Base-by-base conservation (phyloP, 2,329 filamentous ascomycete species). In the Scolecobasidium constrictum region DNA sequence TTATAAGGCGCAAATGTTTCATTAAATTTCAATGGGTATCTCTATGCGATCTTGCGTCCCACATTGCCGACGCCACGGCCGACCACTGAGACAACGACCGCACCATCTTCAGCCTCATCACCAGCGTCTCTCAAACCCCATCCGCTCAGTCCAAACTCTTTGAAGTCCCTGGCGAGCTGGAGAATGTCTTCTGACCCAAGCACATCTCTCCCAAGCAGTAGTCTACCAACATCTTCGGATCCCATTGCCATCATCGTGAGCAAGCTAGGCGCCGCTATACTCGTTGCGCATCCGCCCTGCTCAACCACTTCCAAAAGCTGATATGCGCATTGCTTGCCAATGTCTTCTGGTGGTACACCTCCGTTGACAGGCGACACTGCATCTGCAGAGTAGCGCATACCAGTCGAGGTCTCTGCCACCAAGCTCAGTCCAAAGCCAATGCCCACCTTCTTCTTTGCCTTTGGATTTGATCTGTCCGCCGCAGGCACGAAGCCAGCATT, bases 171-270 rank as follows among this genome's bases (percentile, higher is more conserved):
- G 9, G 85, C 88, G 42, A 95, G 65, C 39, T 78, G 77, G 44
- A 98, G 74, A 42, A 86, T 69, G 46, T 86, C 81, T 57, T 94
- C 86, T 3, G 80, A 83, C 0, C 79, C 88, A 36, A 96, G 64
- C 1, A 95, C 78, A 37, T 90, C 83, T 53, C 78, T 80, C 22
- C 88, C 86, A 46, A 98, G 59, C 48, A 85, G 77, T 50, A 98
- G 61, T 46, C 92, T 75, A 4, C 92, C 92, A 12, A 98, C 87
- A 61, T 98, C 92, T 59, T 96, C 92, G 1, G 83, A 86, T 0
- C 92, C 92, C 92, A 98, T 96, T 23, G 88, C 86, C 92, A 98
- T 98, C 48, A 98, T 69, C 15, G 81, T 84, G 42, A 98, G 62
- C 49, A 94, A 73, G 0, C 82, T 90, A 3, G 77, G 70, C 4